These are phyloP conservation scores for Hippophae rhamnoides DNA, from an alignment of 306 rosid species.

Conservation along the genomic window DNA sequence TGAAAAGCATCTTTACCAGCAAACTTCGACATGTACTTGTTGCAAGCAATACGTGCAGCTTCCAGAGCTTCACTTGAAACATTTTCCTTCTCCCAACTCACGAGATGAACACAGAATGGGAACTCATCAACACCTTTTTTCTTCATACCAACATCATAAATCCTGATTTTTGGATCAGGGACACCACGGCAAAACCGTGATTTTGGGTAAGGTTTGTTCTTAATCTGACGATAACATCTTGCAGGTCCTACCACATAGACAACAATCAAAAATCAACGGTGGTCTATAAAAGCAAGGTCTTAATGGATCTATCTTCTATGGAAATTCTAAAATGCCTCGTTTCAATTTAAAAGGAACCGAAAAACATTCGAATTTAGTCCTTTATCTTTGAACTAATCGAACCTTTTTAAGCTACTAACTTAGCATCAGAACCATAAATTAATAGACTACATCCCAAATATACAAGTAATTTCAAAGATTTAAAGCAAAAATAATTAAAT, in stretches of 20 bases:
- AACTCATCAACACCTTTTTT: constrained; percentile 89
- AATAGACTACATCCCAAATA: too few species aligned
- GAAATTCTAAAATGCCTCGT: too few species aligned
- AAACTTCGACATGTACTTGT: constrained; percentile 65
- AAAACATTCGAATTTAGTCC: too few species aligned
- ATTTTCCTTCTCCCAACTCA: constrained; percentile 88
- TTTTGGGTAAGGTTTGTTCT: constrained; percentile 67
- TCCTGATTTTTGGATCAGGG: constrained; percentile 67
- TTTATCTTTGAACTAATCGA: too few species aligned
- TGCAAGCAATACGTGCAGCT: constrained; percentile 78
- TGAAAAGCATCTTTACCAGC: constrained; percentile 82
- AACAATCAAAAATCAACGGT: neutral
- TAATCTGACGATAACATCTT: constrained; percentile 61
- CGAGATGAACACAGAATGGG: constrained; percentile 85
- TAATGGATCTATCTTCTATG: too few species aligned
- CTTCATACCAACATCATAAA: constrained; percentile 89
- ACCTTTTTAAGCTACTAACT: too few species aligned
- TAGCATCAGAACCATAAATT: too few species aligned
- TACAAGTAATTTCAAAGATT: too few species aligned
- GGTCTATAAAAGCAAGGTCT: too few species aligned
- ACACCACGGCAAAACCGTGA: constrained; percentile 61
- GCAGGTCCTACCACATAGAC: constrained; percentile 45
- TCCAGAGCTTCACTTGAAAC: constrained; percentile 75
- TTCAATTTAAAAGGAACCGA: too few species aligned
- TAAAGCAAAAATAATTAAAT: too few species aligned